Evolutionary conservation across 140 eudicot genomes (phyloP).

Genomic region (Ambrosia hybrid): DNA sequence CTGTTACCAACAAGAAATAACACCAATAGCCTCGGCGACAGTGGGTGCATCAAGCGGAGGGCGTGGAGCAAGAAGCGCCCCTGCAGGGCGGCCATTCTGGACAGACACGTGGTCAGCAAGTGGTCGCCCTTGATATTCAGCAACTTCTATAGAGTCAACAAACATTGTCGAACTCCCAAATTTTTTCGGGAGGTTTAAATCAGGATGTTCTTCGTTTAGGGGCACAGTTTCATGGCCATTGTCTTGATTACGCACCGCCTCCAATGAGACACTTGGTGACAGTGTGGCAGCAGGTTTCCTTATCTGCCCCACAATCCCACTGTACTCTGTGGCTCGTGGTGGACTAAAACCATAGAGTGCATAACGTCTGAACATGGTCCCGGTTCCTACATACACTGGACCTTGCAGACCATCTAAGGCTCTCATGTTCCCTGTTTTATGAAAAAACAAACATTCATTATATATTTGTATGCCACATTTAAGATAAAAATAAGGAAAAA

Average conservation of each 20-base stretch:
- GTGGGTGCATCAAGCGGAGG: conserved; percentile 87
- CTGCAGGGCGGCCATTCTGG: conserved; percentile 91
- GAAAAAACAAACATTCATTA: neutral
- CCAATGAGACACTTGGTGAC: conserved; percentile 32
- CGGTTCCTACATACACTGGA: conserved; percentile 96
- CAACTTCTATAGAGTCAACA: conserved; percentile 71
- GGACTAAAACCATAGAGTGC: conserved; percentile 90
- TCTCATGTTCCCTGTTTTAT: conserved; percentile 77
- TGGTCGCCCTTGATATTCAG: conserved; percentile 97
- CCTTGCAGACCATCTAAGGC: conserved; percentile 97
- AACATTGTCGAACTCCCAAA: conserved; percentile 85
- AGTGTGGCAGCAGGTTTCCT: conserved; percentile 46
- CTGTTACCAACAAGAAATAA: conserved; percentile 84
- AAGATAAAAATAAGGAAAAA: neutral
- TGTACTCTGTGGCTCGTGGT: conserved; percentile 73
- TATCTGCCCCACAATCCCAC: conserved; percentile 63
- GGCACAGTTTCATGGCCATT: conserved; percentile 45
- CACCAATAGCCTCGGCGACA: conserved; percentile 91
- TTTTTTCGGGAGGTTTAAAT: conserved; percentile 63
- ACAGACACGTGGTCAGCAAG: conserved; percentile 80
- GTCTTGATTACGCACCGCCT: conserved; percentile 35
- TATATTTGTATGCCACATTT: neutral
- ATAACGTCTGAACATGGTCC: conserved; percentile 83
- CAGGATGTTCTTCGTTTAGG: conserved; percentile 60
- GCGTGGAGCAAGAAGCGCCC: conserved; percentile 72